Conservation (phyloP, 805 yeast genomes). For the Tanozyma kutaoensis region DNA sequence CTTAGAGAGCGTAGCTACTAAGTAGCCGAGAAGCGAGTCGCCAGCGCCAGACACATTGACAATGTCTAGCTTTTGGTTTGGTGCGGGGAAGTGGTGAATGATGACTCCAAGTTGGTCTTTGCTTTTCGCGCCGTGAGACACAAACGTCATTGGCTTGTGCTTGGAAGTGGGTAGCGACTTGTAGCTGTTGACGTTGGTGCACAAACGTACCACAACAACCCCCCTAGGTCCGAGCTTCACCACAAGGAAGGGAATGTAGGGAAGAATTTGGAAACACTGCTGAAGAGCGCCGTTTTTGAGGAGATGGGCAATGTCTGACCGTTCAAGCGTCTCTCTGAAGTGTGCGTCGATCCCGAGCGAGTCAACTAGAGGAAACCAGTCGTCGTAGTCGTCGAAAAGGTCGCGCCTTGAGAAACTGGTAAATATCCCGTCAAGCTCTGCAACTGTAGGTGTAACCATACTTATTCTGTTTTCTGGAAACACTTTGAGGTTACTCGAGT, state of each 20-base stretch:
- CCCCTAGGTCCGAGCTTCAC: conserved; percentile 63
- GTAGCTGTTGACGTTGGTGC: conserved; percentile 19
- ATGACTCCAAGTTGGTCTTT: conserved; percentile 31
- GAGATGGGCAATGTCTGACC: conserved; percentile 10
- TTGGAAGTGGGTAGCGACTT: conserved; percentile 17
- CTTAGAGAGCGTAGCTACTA: too few species aligned
- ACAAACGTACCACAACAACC: conserved; percentile 25
- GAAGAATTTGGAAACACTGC: conserved; percentile 59
- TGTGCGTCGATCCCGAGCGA: conserved; percentile 33
- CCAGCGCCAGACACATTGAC: conserved; percentile 83
- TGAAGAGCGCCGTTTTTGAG: conserved; percentile 39
- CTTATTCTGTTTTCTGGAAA: conserved; percentile 35
- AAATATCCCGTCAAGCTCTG: conserved; percentile 46
- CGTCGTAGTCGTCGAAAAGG: conserved; percentile 35
- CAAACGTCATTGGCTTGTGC: conserved; percentile 11
- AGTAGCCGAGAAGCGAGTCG: conserved; percentile 61
- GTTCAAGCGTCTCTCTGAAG: conserved; percentile 31
- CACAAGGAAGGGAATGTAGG: conserved; percentile 53
- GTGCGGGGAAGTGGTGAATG: conserved; percentile 47
- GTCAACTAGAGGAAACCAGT: conserved; percentile 71
- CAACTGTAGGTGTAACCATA: conserved; percentile 55
- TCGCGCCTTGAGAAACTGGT: conserved; percentile 28
- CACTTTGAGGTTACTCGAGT: conserved; percentile 15
- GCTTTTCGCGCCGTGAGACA: conserved; percentile 8
- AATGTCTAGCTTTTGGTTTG: conserved; percentile 21